Evolutionary conservation across 2,329 filamentous ascomycete genomes (phyloP).

Genomic region (Talaromyces albobiverticillius): DNA sequence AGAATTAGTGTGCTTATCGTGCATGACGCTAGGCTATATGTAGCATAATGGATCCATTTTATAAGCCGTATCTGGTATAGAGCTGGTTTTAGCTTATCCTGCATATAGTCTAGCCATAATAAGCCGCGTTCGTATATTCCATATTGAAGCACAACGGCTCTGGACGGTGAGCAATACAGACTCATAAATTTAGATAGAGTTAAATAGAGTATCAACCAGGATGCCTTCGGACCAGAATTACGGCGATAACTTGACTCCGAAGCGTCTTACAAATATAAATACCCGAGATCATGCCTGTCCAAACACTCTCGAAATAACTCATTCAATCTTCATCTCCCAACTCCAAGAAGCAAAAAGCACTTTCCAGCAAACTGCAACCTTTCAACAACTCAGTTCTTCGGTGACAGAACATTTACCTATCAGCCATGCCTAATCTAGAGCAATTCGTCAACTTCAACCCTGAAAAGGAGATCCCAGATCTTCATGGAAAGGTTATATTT

Average conservation of each 20-base stretch:
- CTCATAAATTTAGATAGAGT: too few species aligned
- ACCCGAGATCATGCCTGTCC: not conserved
- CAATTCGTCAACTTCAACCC: conserved; percentile 26
- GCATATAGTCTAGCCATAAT: too few species aligned
- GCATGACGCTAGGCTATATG: not conserved
- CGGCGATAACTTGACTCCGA: conserved; percentile 5
- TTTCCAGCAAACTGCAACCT: too few species aligned
- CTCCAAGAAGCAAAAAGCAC: too few species aligned
- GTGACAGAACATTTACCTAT: not conserved
- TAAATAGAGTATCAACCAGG: too few species aligned
- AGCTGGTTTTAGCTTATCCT: too few species aligned
- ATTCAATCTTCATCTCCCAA: not conserved
- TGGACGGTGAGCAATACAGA: too few species aligned
- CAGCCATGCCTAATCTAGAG: conserved; percentile 12
- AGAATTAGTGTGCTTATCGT: not conserved
- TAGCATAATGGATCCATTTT: not conserved
- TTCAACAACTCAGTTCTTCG: not conserved
- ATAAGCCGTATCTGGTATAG: not conserved
- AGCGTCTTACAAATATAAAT: conserved; percentile 3
- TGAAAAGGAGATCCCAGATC: conserved; percentile 31
- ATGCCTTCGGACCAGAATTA: not conserved
- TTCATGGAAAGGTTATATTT: conserved; percentile 32
- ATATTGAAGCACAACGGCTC: too few species aligned
- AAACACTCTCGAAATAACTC: not conserved
- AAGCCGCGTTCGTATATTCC: too few species aligned